Conservation (phyloP, 2,329 filamentous ascomycete species). For the Xylaria sp. region DNA sequence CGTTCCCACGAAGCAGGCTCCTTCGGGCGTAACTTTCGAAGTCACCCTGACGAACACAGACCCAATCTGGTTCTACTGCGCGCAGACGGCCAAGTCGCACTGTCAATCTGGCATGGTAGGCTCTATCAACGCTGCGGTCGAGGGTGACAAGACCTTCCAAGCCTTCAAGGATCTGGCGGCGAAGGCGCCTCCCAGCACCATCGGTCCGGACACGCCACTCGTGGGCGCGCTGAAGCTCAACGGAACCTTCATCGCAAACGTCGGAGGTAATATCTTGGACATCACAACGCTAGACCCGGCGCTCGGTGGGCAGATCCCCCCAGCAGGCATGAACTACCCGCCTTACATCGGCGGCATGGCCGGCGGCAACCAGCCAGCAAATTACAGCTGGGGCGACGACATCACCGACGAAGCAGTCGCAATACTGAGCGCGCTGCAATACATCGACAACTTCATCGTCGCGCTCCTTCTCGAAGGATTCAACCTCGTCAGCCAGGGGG, state of each 20-base stretch:
- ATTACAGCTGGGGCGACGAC: slow-evolving; percentile 42
- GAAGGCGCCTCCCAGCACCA: slow-evolving; percentile 43
- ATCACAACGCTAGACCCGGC: slow-evolving; percentile 34
- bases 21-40: slow-evolving; percentile 43
- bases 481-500: slow-evolving; percentile 36
- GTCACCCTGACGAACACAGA: slow-evolving; percentile 41
- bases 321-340: slow-evolving; percentile 35
- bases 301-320: slow-evolving; percentile 36
- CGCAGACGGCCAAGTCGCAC: slow-evolving; percentile 42
- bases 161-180: slow-evolving; percentile 45
- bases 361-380: slow-evolving; percentile 42
- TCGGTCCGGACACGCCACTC: slow-evolving; percentile 42
- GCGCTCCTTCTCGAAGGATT: slow-evolving; percentile 42
- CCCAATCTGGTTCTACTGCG: slow-evolving; percentile 49
- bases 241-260: slow-evolving; percentile 38
- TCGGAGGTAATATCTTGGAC: slow-evolving; percentile 41
- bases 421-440: slow-evolving; percentile 40
- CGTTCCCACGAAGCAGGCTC: slow-evolving; percentile 41
- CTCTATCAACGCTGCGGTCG: slow-evolving; percentile 50
- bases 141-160: slow-evolving; percentile 45
- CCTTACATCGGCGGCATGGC: slow-evolving; percentile 42
- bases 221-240: slow-evolving; percentile 45
- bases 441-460: slow-evolving; percentile 44
- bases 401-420: slow-evolving; percentile 39
- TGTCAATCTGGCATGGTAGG: slow-evolving; percentile 54